Conservation (phyloP, 108 stramenopile genomes). For the Skeletonema grethae region DNA sequence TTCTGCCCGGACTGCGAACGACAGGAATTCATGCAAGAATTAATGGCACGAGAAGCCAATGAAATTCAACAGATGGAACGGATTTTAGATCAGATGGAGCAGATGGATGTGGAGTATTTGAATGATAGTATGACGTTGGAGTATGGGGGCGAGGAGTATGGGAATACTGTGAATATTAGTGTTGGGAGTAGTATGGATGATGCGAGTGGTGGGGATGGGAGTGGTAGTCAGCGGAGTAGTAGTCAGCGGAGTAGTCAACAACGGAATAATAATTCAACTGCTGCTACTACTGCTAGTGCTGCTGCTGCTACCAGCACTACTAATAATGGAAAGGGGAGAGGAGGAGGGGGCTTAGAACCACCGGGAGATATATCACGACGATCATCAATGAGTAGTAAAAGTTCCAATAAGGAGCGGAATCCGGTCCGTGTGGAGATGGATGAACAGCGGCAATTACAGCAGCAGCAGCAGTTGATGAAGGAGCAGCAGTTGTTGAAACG, state of each 20-base stretch:
- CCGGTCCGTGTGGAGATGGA: neutral
- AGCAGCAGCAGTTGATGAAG: neutral
- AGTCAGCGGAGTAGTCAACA: neutral
- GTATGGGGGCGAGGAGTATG: neutral
- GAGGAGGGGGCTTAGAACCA: neutral
- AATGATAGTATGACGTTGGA: neutral
- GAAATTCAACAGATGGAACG: neutral
- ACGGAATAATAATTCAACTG: neutral
- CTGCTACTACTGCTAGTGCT: neutral
- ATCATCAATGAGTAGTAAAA: neutral
- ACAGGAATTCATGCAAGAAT: constrained; percentile 29
- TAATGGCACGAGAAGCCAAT: neutral
- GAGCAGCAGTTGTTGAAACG: too few relatives aligned
- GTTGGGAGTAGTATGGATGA: neutral
- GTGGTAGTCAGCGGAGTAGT: neutral
- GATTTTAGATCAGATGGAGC: neutral
- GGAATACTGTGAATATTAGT: too few relatives aligned
- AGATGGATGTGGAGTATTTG: neutral
- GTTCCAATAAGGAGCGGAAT: neutral
- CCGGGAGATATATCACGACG: neutral
- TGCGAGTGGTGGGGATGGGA: neutral
- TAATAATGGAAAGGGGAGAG: neutral
- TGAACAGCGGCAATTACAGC: neutral
- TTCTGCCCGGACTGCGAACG: constrained; percentile 46
- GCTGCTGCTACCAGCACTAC: neutral